Evolutionary conservation across 257 asterid species (phyloP), one percentile per base, ranked within the genome.

Genomic region (Linaria vulgaris): DNA sequence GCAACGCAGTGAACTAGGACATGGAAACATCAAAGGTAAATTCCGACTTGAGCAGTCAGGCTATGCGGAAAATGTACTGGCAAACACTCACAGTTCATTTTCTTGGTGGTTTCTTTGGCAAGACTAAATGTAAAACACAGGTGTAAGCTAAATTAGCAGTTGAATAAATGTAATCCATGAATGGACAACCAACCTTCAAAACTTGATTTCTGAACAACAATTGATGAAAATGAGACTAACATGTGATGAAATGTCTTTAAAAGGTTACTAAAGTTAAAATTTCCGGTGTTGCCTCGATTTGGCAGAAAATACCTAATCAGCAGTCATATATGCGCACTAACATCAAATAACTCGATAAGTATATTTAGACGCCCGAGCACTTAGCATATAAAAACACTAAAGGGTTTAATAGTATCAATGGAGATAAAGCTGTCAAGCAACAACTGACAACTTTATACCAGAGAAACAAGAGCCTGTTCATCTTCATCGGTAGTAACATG

Each of bases 401-500:
- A 67, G 20, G 47, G 52, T 12, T 50, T 31, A 34, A 34, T 15
- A 46, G 10, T 44, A 20, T 37, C 27, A 24, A 53, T 45, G 20
- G 51, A 30, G 24, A 20, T 46, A 24, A 66, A 55, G 25, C 38
- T 49, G 67, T 9, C 59, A 66, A 68, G 64, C 68, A 23, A 34
- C 41, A 34, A 34, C 1, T 3, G 10, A 69, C 8, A 25, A 53
- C 24, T 61, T 46, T 55, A 25, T 84, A 91, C 98, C 95, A 92
- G 80, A 80, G 96, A 79, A 55, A 83, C 74, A 50, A 92, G 83
- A 52, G 97, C 96, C 41, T 77, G 84, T 74, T 85, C 99, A 23
- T 85, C 96, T 46, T 89, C 96, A 75, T 92, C 99, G 60, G 97
- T 92, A 17, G 99, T 92, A 53, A 92, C 99, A 73, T 92, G 99